Conservation (phyloP, 1,139 yeast genomes). For the Pichia sp. region DNA sequence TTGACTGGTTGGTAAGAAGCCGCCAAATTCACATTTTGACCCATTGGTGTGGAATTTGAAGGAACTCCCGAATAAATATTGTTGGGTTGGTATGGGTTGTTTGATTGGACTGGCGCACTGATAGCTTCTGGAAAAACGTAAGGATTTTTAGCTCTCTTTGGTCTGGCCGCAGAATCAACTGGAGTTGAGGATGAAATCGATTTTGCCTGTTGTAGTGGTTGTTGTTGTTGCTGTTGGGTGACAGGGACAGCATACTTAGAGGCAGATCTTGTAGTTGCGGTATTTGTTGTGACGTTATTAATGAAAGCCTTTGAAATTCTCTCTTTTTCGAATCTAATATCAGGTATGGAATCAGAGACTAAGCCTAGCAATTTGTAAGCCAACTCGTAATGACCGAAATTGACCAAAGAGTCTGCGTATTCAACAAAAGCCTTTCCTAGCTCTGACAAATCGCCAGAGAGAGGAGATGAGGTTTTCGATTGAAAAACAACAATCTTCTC, state of each 20-base stretch:
- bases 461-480: slow-evolving; percentile 38
- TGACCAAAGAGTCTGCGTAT: slow-evolving; percentile 74
- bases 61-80: neutral
- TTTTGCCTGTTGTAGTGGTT: neutral
- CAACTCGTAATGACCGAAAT: slow-evolving; percentile 78
- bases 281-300: slow-evolving; percentile 15
- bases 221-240: slow-evolving; percentile 1
- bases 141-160: slow-evolving; percentile 10
- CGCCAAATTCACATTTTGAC: neutral
- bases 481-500: slow-evolving; percentile 79
- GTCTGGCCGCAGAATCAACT: neutral
- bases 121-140: slow-evolving; percentile 13
- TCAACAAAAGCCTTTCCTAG: slow-evolving; percentile 63
- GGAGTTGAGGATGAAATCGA: neutral
- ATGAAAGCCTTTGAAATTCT: slow-evolving; percentile 61
- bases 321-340: slow-evolving; percentile 65
- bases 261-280: slow-evolving; percentile 16
- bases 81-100: slow-evolving; percentile 8
- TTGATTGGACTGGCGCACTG: slow-evolving; percentile 13
- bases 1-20: neutral
- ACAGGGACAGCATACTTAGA: slow-evolving; percentile 6
- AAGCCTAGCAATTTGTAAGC: slow-evolving; percentile 68
- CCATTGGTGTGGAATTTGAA: neutral
- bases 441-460: slow-evolving; percentile 44
- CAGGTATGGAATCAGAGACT: slow-evolving; percentile 62